Conservation (phyloP, 1,284 basidiomycete genomes). For the Pseudomicrostroma phylloplanum region DNA sequence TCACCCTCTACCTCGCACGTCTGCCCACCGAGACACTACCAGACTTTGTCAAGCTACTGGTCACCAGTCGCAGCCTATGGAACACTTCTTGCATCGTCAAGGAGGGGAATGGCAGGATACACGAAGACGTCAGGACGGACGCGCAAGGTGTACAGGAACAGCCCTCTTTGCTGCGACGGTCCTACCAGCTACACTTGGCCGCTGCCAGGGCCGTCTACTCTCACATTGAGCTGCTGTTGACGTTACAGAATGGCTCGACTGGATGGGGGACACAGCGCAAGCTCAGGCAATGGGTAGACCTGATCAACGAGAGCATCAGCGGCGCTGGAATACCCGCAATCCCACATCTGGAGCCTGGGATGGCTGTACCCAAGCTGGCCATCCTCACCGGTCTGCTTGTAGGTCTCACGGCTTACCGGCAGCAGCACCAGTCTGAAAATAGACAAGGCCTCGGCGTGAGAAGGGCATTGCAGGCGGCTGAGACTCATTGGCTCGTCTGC, state of each 20-base stretch:
- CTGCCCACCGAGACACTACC: constrained; percentile 29
- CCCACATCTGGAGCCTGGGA: constrained; percentile 8
- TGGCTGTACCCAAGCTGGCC: constrained; percentile 34
- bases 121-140: constrained; percentile 1
- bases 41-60: constrained; percentile 33
- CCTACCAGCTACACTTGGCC: constrained; percentile 21
- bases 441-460: constrained; percentile 21
- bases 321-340: not conserved
- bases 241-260: constrained; percentile 20
- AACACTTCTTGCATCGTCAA: constrained; percentile 5
- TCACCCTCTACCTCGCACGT: constrained; percentile 39
- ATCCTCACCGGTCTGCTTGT: constrained; percentile 39
- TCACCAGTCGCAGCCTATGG: constrained; percentile 38
- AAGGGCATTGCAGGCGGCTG: constrained; percentile 18
- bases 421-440: constrained; percentile 19
- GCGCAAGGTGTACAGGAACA: not conserved
- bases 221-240: constrained; percentile 33
- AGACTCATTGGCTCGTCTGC: constrained; percentile 37
- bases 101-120: not conserved
- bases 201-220: constrained; percentile 30
- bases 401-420: constrained; percentile 26
- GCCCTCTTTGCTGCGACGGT: constrained; percentile 22
- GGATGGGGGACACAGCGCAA: constrained; percentile 28
- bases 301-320: constrained; percentile 16
- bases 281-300: constrained; percentile 27